Evolutionary conservation across 2,329 filamentous ascomycete genomes (phyloP), one percentile per base, ranked within the genome.

Genomic region (Lasiodiplodia theobromae): DNA sequence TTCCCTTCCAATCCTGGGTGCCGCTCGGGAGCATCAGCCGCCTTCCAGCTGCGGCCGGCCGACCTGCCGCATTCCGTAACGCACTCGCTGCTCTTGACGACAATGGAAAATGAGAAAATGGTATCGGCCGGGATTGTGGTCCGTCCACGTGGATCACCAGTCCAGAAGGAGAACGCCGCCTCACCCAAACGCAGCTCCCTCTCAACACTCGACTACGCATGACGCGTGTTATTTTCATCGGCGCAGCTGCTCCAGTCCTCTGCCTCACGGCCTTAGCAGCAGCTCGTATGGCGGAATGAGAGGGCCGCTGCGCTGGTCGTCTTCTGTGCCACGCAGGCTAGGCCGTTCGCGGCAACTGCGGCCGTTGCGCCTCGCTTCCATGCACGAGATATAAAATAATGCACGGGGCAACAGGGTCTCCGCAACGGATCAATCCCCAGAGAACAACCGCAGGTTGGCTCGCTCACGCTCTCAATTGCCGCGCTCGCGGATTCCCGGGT

Each of bases 301-400:
- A 5, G 40, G n/a, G 58, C 38, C 21, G 12, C 23, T 62, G 18
- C 21, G 10, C 31, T 31, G 38, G 16, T 23, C 58, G 44, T 38
- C 38, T 25, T 23, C 38, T 62, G 57, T 62, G 57, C 38, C 57
- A 62, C 38, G 38, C 21, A 14, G 44, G 31, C 60, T 64, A 64
- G 47, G 47, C 60, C 60, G 60, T 3, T 64, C 28, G 47, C 28
- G 60, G 60, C 44, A 64, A 49, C 60, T 64, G 60, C 60, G 60
- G 60, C 60, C 60, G 60, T 64, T 64, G 44, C 31, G 60, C 47
- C 60, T 64, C 60, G 60, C 60, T 64, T 64, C 60, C 60, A 64
- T 64, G 60, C 60, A 53, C 60, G 60, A 64, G 60, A 64, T 64
- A 52, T 64, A 64, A 38, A 52, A 38, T 34, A 47, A 63, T 49